phyloP scores from a whole-genome alignment of 306 rosid species.

The Castanea sativa region DNA sequence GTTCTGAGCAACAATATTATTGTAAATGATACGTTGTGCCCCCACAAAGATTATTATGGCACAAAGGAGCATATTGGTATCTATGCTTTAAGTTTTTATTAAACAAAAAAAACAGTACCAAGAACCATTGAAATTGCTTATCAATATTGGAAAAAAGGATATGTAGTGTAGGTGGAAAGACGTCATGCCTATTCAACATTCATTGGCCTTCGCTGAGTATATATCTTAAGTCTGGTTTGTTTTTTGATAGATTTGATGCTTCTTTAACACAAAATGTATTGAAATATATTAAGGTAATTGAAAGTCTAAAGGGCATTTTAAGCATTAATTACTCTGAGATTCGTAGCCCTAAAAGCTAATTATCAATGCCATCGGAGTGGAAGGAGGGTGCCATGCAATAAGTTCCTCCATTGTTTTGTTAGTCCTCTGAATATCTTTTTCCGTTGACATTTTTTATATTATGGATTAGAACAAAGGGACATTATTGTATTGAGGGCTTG shows the following conservation, averaged over 20 bases:
- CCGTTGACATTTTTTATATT: too few relatives aligned
- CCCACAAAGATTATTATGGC: constrained; percentile 7
- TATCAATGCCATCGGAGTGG: background rate
- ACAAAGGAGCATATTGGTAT: constrained; percentile 22
- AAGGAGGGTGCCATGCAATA: background rate
- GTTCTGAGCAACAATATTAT: background rate
- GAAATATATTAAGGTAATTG: constrained; percentile 4
- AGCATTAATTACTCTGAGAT: background rate
- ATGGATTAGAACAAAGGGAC: too few relatives aligned
- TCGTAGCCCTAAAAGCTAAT: background rate
- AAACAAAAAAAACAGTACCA: constrained; percentile 11
- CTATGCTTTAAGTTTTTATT: constrained; percentile 15
- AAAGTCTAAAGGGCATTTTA: background rate
- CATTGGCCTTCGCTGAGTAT: background rate
- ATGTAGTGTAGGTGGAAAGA: background rate
- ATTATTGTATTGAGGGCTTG: too few relatives aligned
- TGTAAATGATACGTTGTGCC: constrained; percentile 11
- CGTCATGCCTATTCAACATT: constrained; percentile 1
- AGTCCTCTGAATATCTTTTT: too few relatives aligned
- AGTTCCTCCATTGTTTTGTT: too few relatives aligned
- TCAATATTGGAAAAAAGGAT: constrained; percentile 12
- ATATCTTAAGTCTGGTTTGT: constrained; percentile 7
- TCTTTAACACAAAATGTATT: constrained; percentile 12
- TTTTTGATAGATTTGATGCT: constrained; percentile 23
- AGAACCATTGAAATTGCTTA: constrained; percentile 21